Base-by-base conservation (phyloP, 495 filamentous ascomycete genomes). In the Niebla homalea region DNA sequence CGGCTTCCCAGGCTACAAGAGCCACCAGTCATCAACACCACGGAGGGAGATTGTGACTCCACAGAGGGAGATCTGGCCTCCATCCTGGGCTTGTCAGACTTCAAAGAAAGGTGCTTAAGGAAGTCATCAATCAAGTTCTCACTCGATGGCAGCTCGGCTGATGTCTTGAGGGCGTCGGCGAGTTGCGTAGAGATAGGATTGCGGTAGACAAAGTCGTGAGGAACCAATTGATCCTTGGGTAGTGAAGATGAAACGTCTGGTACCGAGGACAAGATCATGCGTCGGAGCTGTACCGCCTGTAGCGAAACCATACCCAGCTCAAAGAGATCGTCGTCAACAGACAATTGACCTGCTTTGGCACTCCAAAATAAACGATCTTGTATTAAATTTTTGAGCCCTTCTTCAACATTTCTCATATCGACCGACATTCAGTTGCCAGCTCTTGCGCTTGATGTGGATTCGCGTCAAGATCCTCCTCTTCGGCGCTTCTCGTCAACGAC, bases 291-390 rank as follows among this genome's bases (percentile, higher is more conserved):
- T 5, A 59, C 55, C 3, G 64, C 64, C 43, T 69, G 60, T n/a
- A 71, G 32, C 2, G 62, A 66, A 16, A 69, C 62, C 60, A 69
- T 62, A 2, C 64, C 66, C 10, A 61, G 60, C 45, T 68, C 64
- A 36, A 67, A 68, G 23, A 70, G 54, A 54, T 70, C 66, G 3
- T 59, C 41, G 16, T 61, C 53, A 25, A 50, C 43, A 3, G 26
- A 20, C 53, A 43, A 54, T 37, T 48, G 45, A 6, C 42, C 40
- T n/a, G 38, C 36, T 43, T 20, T 36, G 10, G 42, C 49, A 22
- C 52, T 46, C 56, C 50, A 54, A 20, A 45, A 43, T 1, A 57
- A 54, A 39, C 46, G 49, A 16, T 39, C 48, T 25, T 57, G 52
- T 20, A 61, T 49, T 0, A 62, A 36, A 4, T 39, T 36, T 15